Evolutionary conservation across 1,139 yeast species (phyloP).

Genomic region (Pichiaceae sp.): DNA sequence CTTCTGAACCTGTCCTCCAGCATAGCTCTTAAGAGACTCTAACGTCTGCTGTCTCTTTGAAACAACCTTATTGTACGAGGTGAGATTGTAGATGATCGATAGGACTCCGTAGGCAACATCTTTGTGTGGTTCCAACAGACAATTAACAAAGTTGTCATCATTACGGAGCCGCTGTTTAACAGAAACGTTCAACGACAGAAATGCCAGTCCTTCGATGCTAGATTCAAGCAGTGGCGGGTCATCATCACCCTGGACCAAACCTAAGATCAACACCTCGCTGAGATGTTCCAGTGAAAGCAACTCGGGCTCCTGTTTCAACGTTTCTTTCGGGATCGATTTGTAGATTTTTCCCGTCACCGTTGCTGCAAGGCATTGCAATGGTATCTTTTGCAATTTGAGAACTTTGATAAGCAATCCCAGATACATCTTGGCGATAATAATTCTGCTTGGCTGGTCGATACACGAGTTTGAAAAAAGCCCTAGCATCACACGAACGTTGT

Average conservation of each 20-base stretch:
- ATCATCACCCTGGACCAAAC: constrained; percentile 12
- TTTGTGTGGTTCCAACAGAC: constrained; percentile 7
- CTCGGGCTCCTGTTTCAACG: constrained; percentile 17
- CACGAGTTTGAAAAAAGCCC: constrained; percentile 20
- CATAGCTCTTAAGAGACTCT: constrained; percentile 29
- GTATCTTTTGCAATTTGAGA: constrained; percentile 7
- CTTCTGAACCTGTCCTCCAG: constrained; percentile 22
- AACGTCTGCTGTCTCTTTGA: constrained; percentile 22
- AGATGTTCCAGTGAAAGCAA: constrained; percentile 20
- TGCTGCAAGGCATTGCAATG: constrained; percentile 24
- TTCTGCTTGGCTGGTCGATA: constrained; percentile 19
- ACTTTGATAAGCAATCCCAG: constrained; percentile 12
- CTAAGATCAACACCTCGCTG: constrained; percentile 17
- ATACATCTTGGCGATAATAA: constrained; percentile 18
- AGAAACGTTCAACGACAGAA: constrained; percentile 31
- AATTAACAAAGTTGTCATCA: constrained; percentile 26
- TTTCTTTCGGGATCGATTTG: constrained; percentile 29
- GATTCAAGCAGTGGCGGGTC: constrained; percentile 19
- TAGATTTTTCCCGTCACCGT: constrained; percentile 35
- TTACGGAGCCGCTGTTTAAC: constrained; percentile 28
- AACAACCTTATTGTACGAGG: constrained; percentile 24
- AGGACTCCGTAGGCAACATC: constrained; percentile 29
- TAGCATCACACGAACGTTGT: constrained; percentile 9
- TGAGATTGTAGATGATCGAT: constrained; percentile 30
- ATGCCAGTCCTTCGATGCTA: constrained; percentile 39